These are phyloP conservation scores for Cubamyces lactineus DNA, from an alignment of 768 basidiomycete species.

Conservation along the genomic window DNA sequence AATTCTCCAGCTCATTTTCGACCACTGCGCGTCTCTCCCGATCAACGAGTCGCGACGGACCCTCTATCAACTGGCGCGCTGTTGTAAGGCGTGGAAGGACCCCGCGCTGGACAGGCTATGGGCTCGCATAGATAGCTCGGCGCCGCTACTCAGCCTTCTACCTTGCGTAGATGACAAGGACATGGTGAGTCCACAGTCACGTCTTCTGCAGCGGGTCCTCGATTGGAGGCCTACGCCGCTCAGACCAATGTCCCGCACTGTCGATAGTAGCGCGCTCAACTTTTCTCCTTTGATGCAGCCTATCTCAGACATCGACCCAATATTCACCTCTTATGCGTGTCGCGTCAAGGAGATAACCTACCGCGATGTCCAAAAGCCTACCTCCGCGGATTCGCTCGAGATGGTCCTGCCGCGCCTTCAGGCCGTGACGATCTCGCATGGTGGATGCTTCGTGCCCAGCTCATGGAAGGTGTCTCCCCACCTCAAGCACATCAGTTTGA, in stretches of 20 bases:
- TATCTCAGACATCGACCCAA: neutral
- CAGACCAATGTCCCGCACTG: too few species aligned
- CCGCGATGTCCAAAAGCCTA: neutral
- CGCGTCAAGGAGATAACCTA: slow-evolving; percentile 6
- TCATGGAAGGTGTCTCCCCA: slow-evolving; percentile 7
- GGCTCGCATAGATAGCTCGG: slow-evolving; percentile 26
- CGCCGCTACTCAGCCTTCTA: slow-evolving; percentile 25
- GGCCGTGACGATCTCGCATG: slow-evolving; percentile 10
- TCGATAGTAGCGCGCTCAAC: neutral
- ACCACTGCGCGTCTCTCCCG: slow-evolving; percentile 25
- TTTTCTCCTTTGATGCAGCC: neutral
- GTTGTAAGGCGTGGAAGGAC: slow-evolving; percentile 33
- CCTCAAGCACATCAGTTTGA: slow-evolving; percentile 11
- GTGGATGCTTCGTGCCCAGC: slow-evolving; percentile 13
- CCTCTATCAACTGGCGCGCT: slow-evolving; percentile 31
- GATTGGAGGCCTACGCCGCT: too few species aligned
- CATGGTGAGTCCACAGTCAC: neutral
- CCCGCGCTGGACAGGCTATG: slow-evolving; percentile 34
- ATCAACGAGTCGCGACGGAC: slow-evolving; percentile 16
- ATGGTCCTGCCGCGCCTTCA: slow-evolving; percentile 11
- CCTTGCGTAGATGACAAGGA: neutral
- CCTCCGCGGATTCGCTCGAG: neutral
- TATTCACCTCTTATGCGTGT: neutral
- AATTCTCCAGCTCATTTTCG: slow-evolving; percentile 31
- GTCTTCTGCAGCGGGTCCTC: neutral